A percentile compares a stretch with the other conserved stretches of the same genome.
phyloP scores from a whole-genome alignment of 2,329 filamentous ascomycete species.

The Talaromyces rugulosus region DNA sequence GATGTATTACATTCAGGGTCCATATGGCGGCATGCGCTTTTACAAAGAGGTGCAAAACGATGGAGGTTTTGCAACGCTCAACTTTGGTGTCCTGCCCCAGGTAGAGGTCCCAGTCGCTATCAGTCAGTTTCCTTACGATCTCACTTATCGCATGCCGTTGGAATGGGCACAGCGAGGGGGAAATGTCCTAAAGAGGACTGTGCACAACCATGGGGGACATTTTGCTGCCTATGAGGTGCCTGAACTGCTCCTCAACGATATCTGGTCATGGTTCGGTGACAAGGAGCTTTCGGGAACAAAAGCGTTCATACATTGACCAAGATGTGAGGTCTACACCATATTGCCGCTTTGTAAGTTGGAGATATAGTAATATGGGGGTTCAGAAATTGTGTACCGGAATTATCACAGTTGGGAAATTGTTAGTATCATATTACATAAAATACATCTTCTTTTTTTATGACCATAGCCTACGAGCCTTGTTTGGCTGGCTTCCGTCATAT shows the following conservation, averaged over 20 bases:
- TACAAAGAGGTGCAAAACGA: constrained; percentile 4
- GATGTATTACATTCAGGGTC: constrained; percentile 6
- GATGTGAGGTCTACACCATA: not conserved
- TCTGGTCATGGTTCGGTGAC: constrained; percentile 6
- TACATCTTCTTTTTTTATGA: too few species aligned
- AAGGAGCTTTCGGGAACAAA: constrained; percentile 5
- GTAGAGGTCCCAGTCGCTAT: constrained; percentile 2
- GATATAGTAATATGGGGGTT: too few species aligned
- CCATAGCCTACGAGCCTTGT: too few species aligned
- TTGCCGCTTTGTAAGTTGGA: too few species aligned
- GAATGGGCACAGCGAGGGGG: constrained; percentile 1
- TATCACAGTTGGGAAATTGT: too few species aligned
- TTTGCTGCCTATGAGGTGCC: constrained; percentile 1
- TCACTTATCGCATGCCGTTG: constrained; percentile 3
- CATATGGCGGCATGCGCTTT: constrained; percentile 3
- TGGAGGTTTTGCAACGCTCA: not conserved
- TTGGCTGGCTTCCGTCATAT: too few species aligned
- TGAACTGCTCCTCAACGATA: not conserved
- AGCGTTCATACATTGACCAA: not conserved
- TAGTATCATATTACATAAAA: too few species aligned
- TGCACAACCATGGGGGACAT: not conserved
- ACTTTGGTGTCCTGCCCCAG: constrained; percentile 1
- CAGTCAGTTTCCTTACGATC: constrained; percentile 2
- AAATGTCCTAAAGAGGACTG: constrained; percentile 5
- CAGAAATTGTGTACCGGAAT: too few species aligned